Base-by-base conservation (phyloP, 768 basidiomycete species). In the Pisolithus marmoratus region DNA sequence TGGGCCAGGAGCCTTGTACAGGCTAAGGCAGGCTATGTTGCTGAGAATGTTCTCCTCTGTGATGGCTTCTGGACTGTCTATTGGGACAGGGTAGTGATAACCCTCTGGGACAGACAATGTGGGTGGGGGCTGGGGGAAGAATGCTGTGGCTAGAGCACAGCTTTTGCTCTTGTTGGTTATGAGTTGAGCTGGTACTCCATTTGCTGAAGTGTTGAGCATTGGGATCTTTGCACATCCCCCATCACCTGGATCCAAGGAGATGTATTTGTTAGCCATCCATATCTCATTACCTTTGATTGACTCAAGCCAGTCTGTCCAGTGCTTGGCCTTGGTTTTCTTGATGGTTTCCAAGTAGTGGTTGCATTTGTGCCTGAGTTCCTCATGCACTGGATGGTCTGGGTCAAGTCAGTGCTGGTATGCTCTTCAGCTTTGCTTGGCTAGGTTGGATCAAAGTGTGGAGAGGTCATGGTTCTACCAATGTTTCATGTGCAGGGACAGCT, bases 391-490 rank as follows among this genome's bases (percentile, higher is more conserved):
- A 60, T 73, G 66, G 1, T 59, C 50, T 0, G 44, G 53, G 0
- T 49, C 19, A 0, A 36, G 41, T 26, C 60, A 50, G 31, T 50
- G 46, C 1, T 37, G 46, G 23, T n/a, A n/a, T n/a, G n/a, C n/a
- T n/a, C n/a, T n/a, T n/a, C n/a, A n/a, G n/a, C n/a, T n/a, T n/a
- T n/a, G n/a, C n/a, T n/a, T n/a, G n/a, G n/a, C n/a, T n/a, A n/a
- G n/a, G n/a, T n/a, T n/a, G n/a, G n/a, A n/a, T n/a, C n/a, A n/a
- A n/a, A n/a, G n/a, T n/a, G n/a, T n/a, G n/a, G n/a, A n/a, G n/a
- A n/a, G n/a, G n/a, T n/a, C n/a, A n/a, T 53, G 49, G 0, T 49
- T 61, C 68, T 63, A 74, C 73, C 71, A 74, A 2, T 60, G 23
- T 34, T 71, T 72, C 2, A 53, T 23, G 47, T 61, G 60, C 1